Evolutionary conservation across 2,329 filamentous ascomycete species (phyloP).

Genomic region (Xylariomycetidae sp.): DNA sequence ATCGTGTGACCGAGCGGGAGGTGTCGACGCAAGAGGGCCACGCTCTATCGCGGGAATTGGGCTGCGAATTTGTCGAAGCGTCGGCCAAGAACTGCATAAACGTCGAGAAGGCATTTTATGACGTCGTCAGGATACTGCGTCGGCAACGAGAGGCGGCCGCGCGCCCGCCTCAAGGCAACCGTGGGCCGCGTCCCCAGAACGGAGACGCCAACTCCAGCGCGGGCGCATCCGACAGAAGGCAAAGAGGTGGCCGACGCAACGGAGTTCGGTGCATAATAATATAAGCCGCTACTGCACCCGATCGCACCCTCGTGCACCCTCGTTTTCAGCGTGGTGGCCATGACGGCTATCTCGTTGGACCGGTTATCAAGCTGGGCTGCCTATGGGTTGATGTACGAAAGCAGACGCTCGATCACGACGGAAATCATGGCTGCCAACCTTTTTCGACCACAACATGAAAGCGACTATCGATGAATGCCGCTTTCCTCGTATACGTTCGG

Average conservation of each 20-base stretch:
- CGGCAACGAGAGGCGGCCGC: conserved; percentile 63
- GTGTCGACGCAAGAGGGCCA: conserved; percentile 95
- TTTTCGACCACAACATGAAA: neutral
- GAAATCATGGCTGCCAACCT: neutral
- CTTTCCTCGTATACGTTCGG: conserved; percentile 13
- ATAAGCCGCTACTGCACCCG: conserved; percentile 25
- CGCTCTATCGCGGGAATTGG: conserved; percentile 82
- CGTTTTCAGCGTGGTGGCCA: conserved; percentile 13
- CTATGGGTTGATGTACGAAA: conserved; percentile 7
- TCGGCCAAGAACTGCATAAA: conserved; percentile 98
- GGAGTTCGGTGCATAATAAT: conserved; percentile 36
- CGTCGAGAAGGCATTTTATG: conserved; percentile 97
- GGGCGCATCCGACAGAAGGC: conserved; percentile 20
- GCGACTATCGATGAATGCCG: neutral
- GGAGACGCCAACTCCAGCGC: conserved; percentile 14
- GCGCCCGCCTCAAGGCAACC: conserved; percentile 27
- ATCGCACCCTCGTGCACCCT: conserved; percentile 7
- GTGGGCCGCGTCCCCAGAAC: conserved; percentile 18
- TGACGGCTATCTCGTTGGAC: too few species aligned
- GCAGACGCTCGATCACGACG: neutral
- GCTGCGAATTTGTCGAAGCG: conserved; percentile 94
- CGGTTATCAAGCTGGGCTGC: conserved; percentile 14
- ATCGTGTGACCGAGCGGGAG: conserved; percentile 90
- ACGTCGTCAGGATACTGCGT: conserved; percentile 86
- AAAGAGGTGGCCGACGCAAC: conserved; percentile 23